These are phyloP conservation scores for Barbatosphaeria neglecta DNA, from an alignment of 495 filamentous ascomycete genomes.

Conservation along the genomic window DNA sequence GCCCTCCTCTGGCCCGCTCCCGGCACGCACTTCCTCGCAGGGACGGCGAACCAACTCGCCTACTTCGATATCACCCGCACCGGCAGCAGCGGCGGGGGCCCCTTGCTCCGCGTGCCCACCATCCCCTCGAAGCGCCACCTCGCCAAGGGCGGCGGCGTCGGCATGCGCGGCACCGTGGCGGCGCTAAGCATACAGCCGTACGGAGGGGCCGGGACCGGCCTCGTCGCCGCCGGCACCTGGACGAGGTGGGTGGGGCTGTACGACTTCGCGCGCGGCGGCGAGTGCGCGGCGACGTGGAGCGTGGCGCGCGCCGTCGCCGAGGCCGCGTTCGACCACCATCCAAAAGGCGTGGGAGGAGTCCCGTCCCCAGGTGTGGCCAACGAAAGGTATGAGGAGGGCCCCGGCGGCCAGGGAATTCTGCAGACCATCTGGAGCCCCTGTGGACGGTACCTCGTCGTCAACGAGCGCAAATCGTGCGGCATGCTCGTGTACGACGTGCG, in stretches of 20 bases:
- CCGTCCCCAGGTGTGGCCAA: too few relatives aligned
- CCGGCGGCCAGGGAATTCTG: slow-evolving; percentile 59
- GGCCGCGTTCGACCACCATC: slow-evolving; percentile 1
- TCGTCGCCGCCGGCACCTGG: slow-evolving; percentile 78
- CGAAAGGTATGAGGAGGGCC: slow-evolving; percentile 1
- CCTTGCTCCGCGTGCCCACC: slow-evolving; percentile 52
- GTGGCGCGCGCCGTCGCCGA: slow-evolving; percentile 27
- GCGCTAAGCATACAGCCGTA: slow-evolving; percentile 38
- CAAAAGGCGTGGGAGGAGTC: too few relatives aligned
- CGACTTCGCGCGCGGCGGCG: slow-evolving; percentile 51
- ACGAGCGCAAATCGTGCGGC: slow-evolving; percentile 67
- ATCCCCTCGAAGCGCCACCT: slow-evolving; percentile 65
- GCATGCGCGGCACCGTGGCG: slow-evolving; percentile 76
- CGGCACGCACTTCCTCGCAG: slow-evolving; percentile 56
- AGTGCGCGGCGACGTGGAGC: slow-evolving; percentile 56
- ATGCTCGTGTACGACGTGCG: slow-evolving; percentile 78
- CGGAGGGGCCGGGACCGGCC: slow-evolving; percentile 16
- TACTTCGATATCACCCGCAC: slow-evolving; percentile 65
- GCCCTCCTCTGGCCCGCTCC: slow-evolving; percentile 57
- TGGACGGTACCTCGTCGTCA: slow-evolving; percentile 77
- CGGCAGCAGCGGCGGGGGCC: slow-evolving; percentile 41
- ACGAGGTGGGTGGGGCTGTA: slow-evolving; percentile 68
- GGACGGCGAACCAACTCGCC: slow-evolving; percentile 59
- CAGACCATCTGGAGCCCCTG: slow-evolving; percentile 73
- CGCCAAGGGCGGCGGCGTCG: slow-evolving; percentile 55